Evolutionary conservation across 108 stramenopile species (phyloP), one percentile per base, ranked within the genome.

Genomic region (Parietichytrium sp.): DNA sequence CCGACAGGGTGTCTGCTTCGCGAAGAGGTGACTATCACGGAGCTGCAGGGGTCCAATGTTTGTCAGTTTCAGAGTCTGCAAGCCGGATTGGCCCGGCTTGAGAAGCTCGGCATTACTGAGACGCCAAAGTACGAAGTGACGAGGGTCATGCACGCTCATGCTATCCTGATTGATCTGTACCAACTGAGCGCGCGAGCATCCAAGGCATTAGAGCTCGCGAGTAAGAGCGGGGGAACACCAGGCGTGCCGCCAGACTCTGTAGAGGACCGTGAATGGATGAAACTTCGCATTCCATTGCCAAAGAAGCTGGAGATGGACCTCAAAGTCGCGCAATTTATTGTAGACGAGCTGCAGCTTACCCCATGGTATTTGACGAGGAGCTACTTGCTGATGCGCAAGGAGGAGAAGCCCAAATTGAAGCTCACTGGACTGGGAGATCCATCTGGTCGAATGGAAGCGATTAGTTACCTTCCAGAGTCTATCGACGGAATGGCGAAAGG

Each of bases 311-410:
- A n/a, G n/a, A n/a, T n/a, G n/a, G 61, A 72, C 23, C 61, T 72
- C 6, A 33, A 42, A 10, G 61, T 42, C 42, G 61, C 61, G 15
- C 61, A 72, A 20, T 72, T 72, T 27, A 72, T 72, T 27, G 61
- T 72, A n/a, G 61, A 72, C 1, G 61, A 72, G 61, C 61, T 72
- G 23, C 61, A 72, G 61, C 61, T 72, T 23, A 72, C 61, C 16
- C 61, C 61, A 15, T 72, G 61, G 61, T 72, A 72, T 42, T 42
- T 72, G 8, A 72, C 61, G 13, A 33, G 45, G 42, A 72, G 61
- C 42, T 72, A 72, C 33, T 45, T 72, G 0, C 36, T 45, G 38
- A 47, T 45, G 1, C 18, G 25, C n/a, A 8, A 12, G 10, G 61
- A 33, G 38, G 61, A 72, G 61, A 33, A 72, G 61, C 61, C 61